Percentiles rank a stretch among this genome's conserved stretches.
These are phyloP conservation scores for Croton laevigatus DNA, from an alignment of 441 rosid species.

Conservation along the genomic window DNA sequence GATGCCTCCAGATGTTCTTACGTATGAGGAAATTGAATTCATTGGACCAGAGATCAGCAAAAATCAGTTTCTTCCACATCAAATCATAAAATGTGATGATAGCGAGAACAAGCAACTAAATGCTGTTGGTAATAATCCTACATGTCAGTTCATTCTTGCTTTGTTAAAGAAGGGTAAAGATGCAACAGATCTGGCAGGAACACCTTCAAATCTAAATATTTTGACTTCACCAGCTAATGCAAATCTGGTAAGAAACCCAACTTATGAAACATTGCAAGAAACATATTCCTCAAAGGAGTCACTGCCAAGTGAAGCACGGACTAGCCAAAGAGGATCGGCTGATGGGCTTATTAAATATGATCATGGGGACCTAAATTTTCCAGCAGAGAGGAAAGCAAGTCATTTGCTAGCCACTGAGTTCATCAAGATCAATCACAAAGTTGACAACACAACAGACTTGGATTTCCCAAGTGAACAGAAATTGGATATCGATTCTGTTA, in stretches of 20 bases:
- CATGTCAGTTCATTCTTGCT: constrained; percentile 12
- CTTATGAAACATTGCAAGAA: neutral
- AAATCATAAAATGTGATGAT: neutral
- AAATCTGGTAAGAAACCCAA: neutral
- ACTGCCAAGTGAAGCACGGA: neutral
- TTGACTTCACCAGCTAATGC: neutral
- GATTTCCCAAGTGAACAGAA: constrained; percentile 13
- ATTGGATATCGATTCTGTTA: constrained; percentile 7
- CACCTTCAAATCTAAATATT: neutral
- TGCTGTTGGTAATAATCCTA: constrained; percentile 4
- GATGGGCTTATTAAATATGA: neutral
- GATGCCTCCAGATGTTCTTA: neutral
- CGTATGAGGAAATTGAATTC: constrained; percentile 2
- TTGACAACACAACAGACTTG: constrained; percentile 9
- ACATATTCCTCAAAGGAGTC: neutral
- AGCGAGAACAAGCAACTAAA: constrained; percentile 9
- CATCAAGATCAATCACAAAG: neutral
- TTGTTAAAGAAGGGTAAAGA: constrained; percentile 7
- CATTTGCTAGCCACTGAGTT: neutral
- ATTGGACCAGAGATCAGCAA: constrained; percentile 7
- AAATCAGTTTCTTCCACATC: constrained; percentile 10
- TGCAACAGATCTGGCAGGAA: neutral
- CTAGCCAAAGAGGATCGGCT: neutral
- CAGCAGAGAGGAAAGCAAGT: neutral
- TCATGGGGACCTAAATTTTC: neutral